Base-by-base conservation (phyloP, 2,329 filamentous ascomycete genomes). In the Pseudonectria foliicola region DNA sequence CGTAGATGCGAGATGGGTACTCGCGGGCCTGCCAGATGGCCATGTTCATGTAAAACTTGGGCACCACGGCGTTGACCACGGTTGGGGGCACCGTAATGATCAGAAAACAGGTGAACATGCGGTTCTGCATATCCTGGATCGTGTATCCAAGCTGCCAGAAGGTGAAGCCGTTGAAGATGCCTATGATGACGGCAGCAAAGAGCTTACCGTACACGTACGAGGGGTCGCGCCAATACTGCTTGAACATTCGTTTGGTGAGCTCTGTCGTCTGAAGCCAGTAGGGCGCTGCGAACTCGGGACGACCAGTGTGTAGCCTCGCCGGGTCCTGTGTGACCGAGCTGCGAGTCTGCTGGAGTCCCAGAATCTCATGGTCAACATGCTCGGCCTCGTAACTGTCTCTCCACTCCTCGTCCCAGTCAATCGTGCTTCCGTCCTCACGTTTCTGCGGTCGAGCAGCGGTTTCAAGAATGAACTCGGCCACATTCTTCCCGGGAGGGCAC, bases 351-450 rank as follows among this genome's bases (percentile, higher is more conserved):
- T 76, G 75, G 43, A 85, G 70, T 3, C 67, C 64, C 27, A 79
- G 66, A 37, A 89, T 87, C 48, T 88, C 81, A 10, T 73, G 60
- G 6, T 79, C 57, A 13, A 86, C 63, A 2, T 61, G 56, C 24
- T 67, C 63, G 40, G 76, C 75, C 50, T 87, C 70, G 10, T 74
- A 62, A 0, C 80, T 86, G 29, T 72, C 72, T 16, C 65, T 62
- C 84, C 85, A 89, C 52, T 85, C 80, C 25, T 85, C 73, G 51
- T 83, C 81, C 84, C 84, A 89, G 52, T 87, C 71, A 28, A 85
- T 43, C 34, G 57, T 60, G 13, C 54, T 60, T 6, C 58, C 61
- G 13, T 63, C 57, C 4, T 53, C 49, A 13, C 50, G 54, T 26
- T 39, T 51, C 23, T 58, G 56, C 6, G 60, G 57, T 4, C 54